These are phyloP conservation scores for Apiospora rasikravindrae DNA, from an alignment of 2,329 filamentous ascomycete species.

Conservation along the genomic window DNA sequence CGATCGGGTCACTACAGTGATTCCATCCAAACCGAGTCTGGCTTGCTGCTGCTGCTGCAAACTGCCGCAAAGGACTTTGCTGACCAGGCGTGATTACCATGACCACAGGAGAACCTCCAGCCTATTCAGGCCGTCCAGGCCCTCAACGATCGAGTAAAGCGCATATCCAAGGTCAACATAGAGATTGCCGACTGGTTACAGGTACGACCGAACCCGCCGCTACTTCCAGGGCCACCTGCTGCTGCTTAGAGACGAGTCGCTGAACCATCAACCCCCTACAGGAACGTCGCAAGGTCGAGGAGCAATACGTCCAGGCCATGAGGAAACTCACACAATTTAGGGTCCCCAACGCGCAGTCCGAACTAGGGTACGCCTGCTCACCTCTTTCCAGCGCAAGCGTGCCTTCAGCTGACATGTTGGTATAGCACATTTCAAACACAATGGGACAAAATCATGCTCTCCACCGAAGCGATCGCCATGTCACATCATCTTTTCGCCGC, in stretches of 20 bases:
- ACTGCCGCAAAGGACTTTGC: constrained; percentile 3
- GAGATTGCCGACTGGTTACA: constrained; percentile 97
- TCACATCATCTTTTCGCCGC: constrained; percentile 82
- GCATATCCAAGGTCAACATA: constrained; percentile 83
- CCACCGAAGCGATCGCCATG: constrained; percentile 79
- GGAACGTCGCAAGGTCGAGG: constrained; percentile 93
- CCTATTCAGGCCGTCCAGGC: constrained; percentile 81
- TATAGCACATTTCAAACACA: constrained; percentile 84
- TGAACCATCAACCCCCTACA: constrained; percentile 45
- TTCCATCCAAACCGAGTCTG: background rate
- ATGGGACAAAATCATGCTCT: constrained; percentile 85
- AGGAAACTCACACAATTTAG: constrained; percentile 79
- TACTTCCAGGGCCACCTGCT: constrained; percentile 6
- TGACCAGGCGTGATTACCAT: background rate
- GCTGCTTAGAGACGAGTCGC: constrained; percentile 17
- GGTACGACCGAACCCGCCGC: constrained; percentile 57
- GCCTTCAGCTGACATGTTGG: constrained; percentile 24
- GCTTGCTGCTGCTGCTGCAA: background rate
- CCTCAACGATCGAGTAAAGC: constrained; percentile 84
- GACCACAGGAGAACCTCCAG: constrained; percentile 73
- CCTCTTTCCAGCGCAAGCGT: background rate
- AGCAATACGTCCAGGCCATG: constrained; percentile 82
- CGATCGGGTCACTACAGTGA: background rate
- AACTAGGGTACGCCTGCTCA: constrained; percentile 75
- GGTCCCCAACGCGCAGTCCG: constrained; percentile 75